These are phyloP conservation scores for Graphilbum sp. DNA, from an alignment of 2,329 filamentous ascomycete species.

Conservation along the genomic window DNA sequence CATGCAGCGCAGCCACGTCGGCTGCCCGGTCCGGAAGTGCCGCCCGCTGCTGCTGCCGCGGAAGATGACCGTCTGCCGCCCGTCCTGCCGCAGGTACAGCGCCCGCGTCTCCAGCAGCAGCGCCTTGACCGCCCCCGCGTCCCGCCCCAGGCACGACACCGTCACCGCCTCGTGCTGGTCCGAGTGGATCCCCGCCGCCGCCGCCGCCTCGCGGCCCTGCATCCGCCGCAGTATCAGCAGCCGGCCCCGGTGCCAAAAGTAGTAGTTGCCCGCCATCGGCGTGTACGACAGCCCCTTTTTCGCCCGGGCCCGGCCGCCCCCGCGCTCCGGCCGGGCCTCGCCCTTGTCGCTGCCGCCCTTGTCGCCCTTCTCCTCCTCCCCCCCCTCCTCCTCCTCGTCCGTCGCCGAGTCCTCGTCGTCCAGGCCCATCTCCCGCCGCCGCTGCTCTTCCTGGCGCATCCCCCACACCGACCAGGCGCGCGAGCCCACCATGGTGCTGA, in stretches of 20 bases:
- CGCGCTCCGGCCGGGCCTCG: too few species aligned
- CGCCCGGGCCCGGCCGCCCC: background rate
- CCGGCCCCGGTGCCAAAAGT: conserved; percentile 48
- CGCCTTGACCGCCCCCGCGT: conserved; percentile 43
- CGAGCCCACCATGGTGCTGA: conserved; percentile 43
- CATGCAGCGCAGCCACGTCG: conserved; percentile 45
- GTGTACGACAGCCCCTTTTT: conserved; percentile 41
- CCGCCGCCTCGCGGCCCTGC: conserved; percentile 26
- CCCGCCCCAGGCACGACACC: conserved; percentile 44
- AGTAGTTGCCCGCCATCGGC: conserved; percentile 49
- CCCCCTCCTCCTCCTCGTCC: conserved; percentile 21
- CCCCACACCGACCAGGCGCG: conserved; percentile 32
- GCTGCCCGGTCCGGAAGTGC: conserved; percentile 18
- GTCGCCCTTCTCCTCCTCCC: conserved; percentile 5
- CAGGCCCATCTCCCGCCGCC: too few species aligned
- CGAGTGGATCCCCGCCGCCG: conserved; percentile 1
- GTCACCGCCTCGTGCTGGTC: conserved; percentile 39
- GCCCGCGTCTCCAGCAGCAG: conserved; percentile 41
- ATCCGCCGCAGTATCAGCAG: conserved; percentile 40
- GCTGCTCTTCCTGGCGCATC: too few species aligned
- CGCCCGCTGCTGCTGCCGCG: conserved; percentile 31
- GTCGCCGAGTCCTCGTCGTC: conserved; percentile 18
- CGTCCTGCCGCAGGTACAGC: conserved; percentile 38
- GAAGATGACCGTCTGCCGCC: conserved; percentile 49
- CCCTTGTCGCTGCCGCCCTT: background rate